phyloP scores from a whole-genome alignment of 495 filamentous ascomycete species.

The Daldinia loculata region DNA sequence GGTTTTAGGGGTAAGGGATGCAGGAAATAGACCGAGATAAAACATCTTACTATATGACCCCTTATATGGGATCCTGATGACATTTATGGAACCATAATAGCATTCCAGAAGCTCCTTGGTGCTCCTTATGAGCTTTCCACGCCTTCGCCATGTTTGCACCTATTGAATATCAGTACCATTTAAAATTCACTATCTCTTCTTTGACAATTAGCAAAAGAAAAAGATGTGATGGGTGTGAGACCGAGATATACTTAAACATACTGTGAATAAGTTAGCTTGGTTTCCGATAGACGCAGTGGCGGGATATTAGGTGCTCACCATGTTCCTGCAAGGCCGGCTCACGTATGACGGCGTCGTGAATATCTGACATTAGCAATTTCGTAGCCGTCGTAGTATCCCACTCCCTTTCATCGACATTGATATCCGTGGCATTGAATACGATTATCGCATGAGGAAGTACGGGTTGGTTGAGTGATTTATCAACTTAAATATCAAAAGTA shows the following conservation, averaged over 20 bases:
- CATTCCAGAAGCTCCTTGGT: constrained; percentile 60
- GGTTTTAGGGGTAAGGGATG: background rate
- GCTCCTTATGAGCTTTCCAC: constrained; percentile 43
- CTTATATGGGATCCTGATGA: constrained; percentile 61
- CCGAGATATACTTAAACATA: constrained; percentile 3
- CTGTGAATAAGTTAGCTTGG: constrained; percentile 15
- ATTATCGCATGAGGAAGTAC: constrained; percentile 64
- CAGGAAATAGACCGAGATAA: background rate
- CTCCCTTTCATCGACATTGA: constrained; percentile 52
- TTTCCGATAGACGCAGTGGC: background rate
- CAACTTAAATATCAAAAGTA: constrained; percentile 40
- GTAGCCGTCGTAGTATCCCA: constrained; percentile 62
- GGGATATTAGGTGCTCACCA: constrained; percentile 33
- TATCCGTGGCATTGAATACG: constrained; percentile 61
- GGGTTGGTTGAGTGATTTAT: constrained; percentile 65
- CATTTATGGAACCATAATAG: constrained; percentile 63
- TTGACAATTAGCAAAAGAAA: background rate
- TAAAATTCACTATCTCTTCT: background rate
- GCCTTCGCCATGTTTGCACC: constrained; percentile 39
- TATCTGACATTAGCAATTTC: constrained; percentile 47
- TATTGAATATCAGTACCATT: constrained; percentile 14
- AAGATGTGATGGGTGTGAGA: background rate
- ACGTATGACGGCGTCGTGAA: constrained; percentile 40
- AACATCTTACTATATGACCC: constrained; percentile 50
- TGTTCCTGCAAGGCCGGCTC: constrained; percentile 44